Conservation (phyloP, 345 rosid species). For the Citrus sp. region DNA sequence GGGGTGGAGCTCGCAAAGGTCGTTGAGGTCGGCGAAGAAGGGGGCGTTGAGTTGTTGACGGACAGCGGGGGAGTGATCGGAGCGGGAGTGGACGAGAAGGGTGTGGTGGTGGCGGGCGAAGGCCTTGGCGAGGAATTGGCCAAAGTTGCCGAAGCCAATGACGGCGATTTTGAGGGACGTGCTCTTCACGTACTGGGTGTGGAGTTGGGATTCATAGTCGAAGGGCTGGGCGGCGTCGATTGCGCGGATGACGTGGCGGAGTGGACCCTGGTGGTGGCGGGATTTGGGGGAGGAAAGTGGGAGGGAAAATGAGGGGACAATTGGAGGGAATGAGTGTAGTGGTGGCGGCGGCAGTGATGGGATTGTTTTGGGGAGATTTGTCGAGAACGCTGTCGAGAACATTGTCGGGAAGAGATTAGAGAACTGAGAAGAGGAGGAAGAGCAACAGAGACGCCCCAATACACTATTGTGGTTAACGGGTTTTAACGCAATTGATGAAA, state of each 20-base stretch:
- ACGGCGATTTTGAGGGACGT: conserved; percentile 62
- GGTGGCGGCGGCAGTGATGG: neutral
- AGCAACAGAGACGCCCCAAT: neutral
- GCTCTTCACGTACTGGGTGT: conserved; percentile 32
- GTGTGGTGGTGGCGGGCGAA: conserved; percentile 61
- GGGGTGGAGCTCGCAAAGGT: conserved; percentile 80
- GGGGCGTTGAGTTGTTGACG: conserved; percentile 36
- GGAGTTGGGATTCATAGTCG: conserved; percentile 53
- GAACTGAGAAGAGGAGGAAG: neutral
- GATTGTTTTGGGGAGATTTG: neutral
- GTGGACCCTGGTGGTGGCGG: neutral
- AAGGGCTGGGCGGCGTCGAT: conserved; percentile 62
- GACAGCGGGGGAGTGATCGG: conserved; percentile 44
- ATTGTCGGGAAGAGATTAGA: neutral
- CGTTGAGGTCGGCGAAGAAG: conserved; percentile 59
- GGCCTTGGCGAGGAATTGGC: conserved; percentile 67
- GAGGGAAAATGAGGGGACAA: neutral
- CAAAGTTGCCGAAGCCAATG: conserved; percentile 75
- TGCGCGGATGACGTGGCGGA: conserved; percentile 31
- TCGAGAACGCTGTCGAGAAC: neutral
- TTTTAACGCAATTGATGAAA: neutral
- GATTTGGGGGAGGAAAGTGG: neutral
- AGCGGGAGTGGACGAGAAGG: conserved; percentile 55
- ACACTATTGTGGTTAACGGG: neutral
- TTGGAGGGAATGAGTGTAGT: conserved; percentile 3